phyloP scores from a whole-genome alignment of 805 yeast genomes.

The Candida morakotiae region DNA sequence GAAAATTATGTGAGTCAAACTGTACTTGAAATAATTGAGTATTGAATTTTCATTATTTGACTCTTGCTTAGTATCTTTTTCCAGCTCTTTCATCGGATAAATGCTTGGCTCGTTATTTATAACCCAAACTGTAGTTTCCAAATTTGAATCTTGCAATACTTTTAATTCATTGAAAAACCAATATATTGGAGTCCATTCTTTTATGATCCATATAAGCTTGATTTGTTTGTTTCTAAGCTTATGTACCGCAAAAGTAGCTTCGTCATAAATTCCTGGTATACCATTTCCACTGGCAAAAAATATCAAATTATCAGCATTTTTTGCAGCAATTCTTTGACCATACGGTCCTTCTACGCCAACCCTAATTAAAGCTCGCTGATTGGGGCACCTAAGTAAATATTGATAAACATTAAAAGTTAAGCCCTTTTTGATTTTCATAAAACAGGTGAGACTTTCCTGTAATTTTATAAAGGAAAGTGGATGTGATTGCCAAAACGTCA shows the following conservation, averaged over 20 bases:
- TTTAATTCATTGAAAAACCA: slow-evolving; percentile 45
- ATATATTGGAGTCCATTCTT: slow-evolving; percentile 44
- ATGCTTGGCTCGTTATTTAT: slow-evolving; percentile 16
- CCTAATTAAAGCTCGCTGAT: slow-evolving; percentile 20
- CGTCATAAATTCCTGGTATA: slow-evolving; percentile 51
- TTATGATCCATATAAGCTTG: slow-evolving; percentile 61
- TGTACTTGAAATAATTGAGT: slow-evolving; percentile 8
- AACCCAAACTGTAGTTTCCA: slow-evolving; percentile 23
- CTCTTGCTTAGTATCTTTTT: no score
- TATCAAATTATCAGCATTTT: slow-evolving; percentile 49
- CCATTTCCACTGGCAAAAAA: slow-evolving; percentile 75
- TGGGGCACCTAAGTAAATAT: slow-evolving; percentile 23
- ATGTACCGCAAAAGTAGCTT: slow-evolving; percentile 28
- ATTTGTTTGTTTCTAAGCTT: slow-evolving; percentile 19
- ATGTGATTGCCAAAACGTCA: slow-evolving; percentile 44
- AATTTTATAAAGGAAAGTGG: slow-evolving; percentile 35
- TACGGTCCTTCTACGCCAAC: slow-evolving; percentile 65
- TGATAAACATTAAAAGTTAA: slow-evolving; percentile 29
- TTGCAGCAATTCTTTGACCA: slow-evolving; percentile 49
- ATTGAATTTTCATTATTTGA: slow-evolving; percentile 1
- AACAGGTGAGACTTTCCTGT: slow-evolving; percentile 16
- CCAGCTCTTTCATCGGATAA: no score
- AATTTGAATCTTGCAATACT: slow-evolving; percentile 16
- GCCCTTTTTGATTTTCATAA: slow-evolving; percentile 35
- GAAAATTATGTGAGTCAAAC: slow-evolving; percentile 31